Percentiles rank a stretch among this genome's conserved stretches.
Conservation (phyloP, 305 asterid genomes). For the Stenogyne calaminthoides region DNA sequence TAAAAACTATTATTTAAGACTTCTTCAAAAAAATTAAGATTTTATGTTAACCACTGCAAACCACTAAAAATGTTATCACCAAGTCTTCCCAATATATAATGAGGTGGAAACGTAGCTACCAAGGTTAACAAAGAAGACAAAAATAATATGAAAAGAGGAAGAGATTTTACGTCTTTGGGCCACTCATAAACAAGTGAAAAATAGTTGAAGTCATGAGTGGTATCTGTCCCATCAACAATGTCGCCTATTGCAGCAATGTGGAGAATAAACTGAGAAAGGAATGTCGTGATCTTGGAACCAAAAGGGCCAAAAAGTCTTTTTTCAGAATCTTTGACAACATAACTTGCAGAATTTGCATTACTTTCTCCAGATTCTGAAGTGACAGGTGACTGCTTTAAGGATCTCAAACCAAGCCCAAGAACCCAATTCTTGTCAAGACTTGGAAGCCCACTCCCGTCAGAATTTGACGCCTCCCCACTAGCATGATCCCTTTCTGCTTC, state of each 20-base stretch:
- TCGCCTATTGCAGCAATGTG: constrained; percentile 98
- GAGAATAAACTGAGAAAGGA: constrained; percentile 94
- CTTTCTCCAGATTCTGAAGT: constrained; percentile 60
- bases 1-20: constrained; percentile 4
- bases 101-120: constrained; percentile 5
- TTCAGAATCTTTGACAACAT: constrained; percentile 80
- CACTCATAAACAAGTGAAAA: constrained; percentile 95
- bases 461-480: constrained; percentile 57
- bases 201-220: constrained; percentile 98
- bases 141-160: constrained; percentile 19
- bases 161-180: constrained; percentile 89
- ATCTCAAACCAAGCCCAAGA: constrained; percentile 89
- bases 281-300: constrained; percentile 74
- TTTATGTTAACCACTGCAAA: constrained; percentile 17
- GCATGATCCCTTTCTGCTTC: constrained; percentile 78
- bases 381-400: constrained; percentile 52
- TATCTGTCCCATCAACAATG: constrained; percentile 99
- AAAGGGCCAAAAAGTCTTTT: constrained; percentile 82
- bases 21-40: constrained; percentile 13
- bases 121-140: constrained; percentile 12
- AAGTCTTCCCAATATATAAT: constrained; percentile 11
- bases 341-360: constrained; percentile 55
- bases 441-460: constrained; percentile 61
- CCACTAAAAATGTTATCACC: constrained; percentile 23
- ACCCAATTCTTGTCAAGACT: constrained; percentile 65